Percentiles rank a stretch among this genome's conserved stretches.
These are phyloP conservation scores for Kernera saxatilis DNA, from an alignment of 345 rosid genomes.

Conservation along the genomic window DNA sequence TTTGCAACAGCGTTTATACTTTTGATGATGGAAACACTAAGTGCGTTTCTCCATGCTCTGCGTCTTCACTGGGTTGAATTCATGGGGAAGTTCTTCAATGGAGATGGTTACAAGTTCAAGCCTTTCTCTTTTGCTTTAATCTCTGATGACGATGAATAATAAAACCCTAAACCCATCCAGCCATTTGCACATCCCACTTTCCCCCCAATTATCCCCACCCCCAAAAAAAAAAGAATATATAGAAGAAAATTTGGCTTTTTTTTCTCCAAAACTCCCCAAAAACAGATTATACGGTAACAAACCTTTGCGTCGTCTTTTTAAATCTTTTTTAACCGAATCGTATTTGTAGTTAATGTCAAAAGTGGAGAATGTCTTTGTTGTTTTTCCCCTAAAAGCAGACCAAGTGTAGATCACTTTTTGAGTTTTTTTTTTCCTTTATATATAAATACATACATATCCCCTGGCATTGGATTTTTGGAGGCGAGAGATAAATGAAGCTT, in stretches of 20 bases:
- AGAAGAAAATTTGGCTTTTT: constrained; percentile 14
- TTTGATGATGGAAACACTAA: constrained; percentile 94
- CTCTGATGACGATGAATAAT: constrained; percentile 59
- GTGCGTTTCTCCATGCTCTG: constrained; percentile 92
- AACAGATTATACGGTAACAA: constrained; percentile 26
- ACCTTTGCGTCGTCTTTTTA: neutral
- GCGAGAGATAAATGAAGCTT: neutral
- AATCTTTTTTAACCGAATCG: neutral
- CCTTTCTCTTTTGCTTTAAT: constrained; percentile 75
- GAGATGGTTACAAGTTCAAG: constrained; percentile 92
- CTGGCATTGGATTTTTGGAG: constrained; percentile 26
- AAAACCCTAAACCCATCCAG: neutral
- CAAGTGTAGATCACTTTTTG: constrained; percentile 17
- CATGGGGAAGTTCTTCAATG: constrained; percentile 83
- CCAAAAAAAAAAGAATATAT: constrained; percentile 9
- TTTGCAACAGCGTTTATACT: constrained; percentile 92
- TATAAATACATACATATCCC: neutral
- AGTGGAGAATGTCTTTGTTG: constrained; percentile 13
- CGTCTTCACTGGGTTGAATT: constrained; percentile 99
- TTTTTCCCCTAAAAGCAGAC: neutral
- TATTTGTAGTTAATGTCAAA: constrained; percentile 19
- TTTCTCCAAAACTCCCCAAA: neutral
- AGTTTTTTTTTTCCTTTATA: neutral
- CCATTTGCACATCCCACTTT: constrained; percentile 20
- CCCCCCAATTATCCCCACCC: neutral